Base-by-base conservation (phyloP, 371 early-diverging fungal genomes). In the Mucor lusitanicus region DNA sequence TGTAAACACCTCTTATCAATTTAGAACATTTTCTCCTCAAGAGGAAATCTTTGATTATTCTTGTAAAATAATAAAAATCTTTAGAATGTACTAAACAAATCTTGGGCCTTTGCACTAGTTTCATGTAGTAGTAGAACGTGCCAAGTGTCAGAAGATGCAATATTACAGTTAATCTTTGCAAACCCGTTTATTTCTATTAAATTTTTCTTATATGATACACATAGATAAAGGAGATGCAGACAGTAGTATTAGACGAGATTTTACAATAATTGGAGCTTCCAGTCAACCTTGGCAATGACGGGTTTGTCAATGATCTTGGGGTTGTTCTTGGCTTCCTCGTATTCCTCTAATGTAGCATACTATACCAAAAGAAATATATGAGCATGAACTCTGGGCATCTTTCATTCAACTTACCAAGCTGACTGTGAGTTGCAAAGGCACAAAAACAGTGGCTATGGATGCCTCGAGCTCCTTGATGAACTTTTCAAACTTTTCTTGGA, bases 211-310 rank as follows among this genome's bases (percentile, higher is more conserved):
- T 33, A 7, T 40, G 15, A 46, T 46, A 46, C 46, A 46, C 21
- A 46, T 46, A 46, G 21, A 46, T 21, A n/a, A 46, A 46, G 7
- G 21, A 9, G 21, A 46, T 9, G 46, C 46, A 46, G 21, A 21
- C 46, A 21, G 17, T 4, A 44, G 2, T 8, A 46, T 11, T 46
- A 46, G 11, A 5, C 19, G 46, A 46, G 21, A 27, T 27, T 13
- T 66, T 76, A 74, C 59, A 84, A 67, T 30, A 84, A 65, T 55
- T 78, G 76, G 27, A 84, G 61, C 42, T 77, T 76, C 85, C 85
- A 84, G 32, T 79, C 68, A 33, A 79, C 67, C 35, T 68, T 70
- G 11, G 71, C 70, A 37, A 82, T 79, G 8, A 63, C 59, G 27
- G 85, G 85, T 54, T 84, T 84, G 23, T 84, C 85, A 15, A 81